Evolutionary conservation across 306 rosid species (phyloP), one percentile per base, ranked within the genome.

Genomic region (Vigna trinervia): DNA sequence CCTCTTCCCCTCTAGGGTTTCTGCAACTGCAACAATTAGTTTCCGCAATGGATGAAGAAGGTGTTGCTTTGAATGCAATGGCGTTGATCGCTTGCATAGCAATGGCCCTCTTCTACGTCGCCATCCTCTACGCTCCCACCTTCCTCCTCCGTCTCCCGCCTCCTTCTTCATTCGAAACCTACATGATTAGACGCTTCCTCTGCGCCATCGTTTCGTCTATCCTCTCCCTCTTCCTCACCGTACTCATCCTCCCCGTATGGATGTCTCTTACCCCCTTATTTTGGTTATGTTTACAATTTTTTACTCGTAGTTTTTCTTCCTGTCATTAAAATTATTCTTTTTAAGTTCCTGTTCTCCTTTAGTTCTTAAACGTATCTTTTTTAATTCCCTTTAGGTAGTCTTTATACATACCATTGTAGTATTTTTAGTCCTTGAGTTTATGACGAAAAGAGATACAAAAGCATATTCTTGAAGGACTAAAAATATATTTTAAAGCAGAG

Each of bases 61-160:
- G 56, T 0, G 72, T 62, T 83, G 57, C 86, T 63, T 85, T 93
- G 60, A 84, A 84, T 54, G 73, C 87, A 17, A 50, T 75, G 19
- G 92, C 97, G 5, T 83, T 83, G 51, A 15, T 65, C 28, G 82
- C 92, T 17, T 90, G 90, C 84, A 70, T 84, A 4, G 70, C 88
- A 9, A 85, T 92, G 97, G 96, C 99, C 5, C 43, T 88, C 26
- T 81, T 88, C 53, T 95, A 87, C 81, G 96, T 95, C 15, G 93
- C 75, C 45, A 68, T 89, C 74, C 88, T 94, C 57, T 88, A 95
- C 80, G 87, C 87, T n/a, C 97, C 98, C 75, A 88, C 93, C 41
- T 7, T 88, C 61, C 76, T 95, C 64, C 91, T 95, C 17, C 96
- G 96, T 15, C 89, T 95, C 11, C 93, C 93, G 3, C 92, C 92